These are phyloP conservation scores for Botrytis medusae DNA, from an alignment of 2,329 filamentous ascomycete genomes.

Conservation along the genomic window DNA sequence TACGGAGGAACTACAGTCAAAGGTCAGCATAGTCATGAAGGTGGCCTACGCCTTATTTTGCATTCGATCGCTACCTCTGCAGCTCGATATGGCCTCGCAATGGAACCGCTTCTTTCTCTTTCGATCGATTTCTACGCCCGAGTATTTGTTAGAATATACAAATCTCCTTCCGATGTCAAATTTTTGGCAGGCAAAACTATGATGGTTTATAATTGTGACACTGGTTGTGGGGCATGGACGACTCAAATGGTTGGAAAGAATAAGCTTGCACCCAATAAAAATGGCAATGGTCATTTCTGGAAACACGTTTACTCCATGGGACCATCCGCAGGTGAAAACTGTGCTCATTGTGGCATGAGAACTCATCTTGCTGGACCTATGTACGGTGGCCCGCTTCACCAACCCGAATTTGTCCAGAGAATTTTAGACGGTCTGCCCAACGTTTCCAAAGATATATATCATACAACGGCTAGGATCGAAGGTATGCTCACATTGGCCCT, in stretches of 20 bases:
- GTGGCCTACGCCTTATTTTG: conserved; percentile 80
- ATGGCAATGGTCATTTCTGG: conserved; percentile 66
- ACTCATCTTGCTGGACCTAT: conserved; percentile 91
- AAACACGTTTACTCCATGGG: conserved; percentile 76
- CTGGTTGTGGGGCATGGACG: conserved; percentile 87
- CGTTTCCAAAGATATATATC: conserved; percentile 69
- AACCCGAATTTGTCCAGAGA: conserved; percentile 74
- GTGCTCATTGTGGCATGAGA: conserved; percentile 80
- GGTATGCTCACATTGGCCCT: conserved; percentile 90
- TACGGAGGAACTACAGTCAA: conserved; percentile 90
- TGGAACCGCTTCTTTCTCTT: conserved; percentile 87
- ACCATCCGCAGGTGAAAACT: conserved; percentile 64
- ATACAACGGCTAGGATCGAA: conserved; percentile 76
- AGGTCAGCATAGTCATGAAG: conserved; percentile 84
- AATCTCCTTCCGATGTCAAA: conserved; percentile 83
- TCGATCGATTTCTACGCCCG: conserved; percentile 96
- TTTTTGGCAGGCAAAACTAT: conserved; percentile 89
- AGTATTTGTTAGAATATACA: conserved; percentile 79
- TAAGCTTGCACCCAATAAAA: conserved; percentile 66
- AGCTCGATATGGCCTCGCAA: conserved; percentile 79
- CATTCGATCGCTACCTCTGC: conserved; percentile 78
- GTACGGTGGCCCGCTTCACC: conserved; percentile 90
- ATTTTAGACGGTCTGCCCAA: conserved; percentile 72
- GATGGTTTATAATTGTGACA: conserved; percentile 87
- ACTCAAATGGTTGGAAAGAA: conserved; percentile 76